A percentile compares a stretch with the other conserved stretches of the same genome.
Conservation (phyloP, 352 stramenopile genomes). For the Phytophthora megakarya region DNA sequence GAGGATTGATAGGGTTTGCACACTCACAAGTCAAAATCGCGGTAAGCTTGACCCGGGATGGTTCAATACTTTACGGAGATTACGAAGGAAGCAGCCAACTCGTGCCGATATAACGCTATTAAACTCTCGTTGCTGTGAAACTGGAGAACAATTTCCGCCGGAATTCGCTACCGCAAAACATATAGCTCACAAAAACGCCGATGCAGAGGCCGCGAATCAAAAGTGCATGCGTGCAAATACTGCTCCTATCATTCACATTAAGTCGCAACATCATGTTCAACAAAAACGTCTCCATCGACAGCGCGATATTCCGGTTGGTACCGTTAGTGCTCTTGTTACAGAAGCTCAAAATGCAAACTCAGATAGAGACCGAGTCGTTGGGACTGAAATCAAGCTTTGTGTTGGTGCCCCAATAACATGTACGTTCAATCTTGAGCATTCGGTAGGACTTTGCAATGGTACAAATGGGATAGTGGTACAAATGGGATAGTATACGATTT, state of each 20-base stretch:
- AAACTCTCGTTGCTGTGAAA: not conserved
- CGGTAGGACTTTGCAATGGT: too few relatives aligned
- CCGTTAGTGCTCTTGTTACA: too few relatives aligned
- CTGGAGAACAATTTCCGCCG: not conserved
- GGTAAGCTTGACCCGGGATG: conserved; percentile 1
- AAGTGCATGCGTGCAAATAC: not conserved
- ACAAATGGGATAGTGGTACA: too few relatives aligned
- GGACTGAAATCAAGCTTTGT: not conserved
- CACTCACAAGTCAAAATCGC: not conserved
- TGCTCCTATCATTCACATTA: not conserved
- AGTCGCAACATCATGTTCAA: not conserved
- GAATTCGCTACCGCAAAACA: not conserved
- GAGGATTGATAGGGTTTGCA: not conserved
- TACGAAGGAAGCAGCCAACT: not conserved
- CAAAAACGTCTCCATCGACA: not conserved
- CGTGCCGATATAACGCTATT: not conserved
- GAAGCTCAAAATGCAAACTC: too few relatives aligned
- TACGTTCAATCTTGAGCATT: not conserved
- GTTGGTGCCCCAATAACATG: not conserved
- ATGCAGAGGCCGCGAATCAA: not conserved
- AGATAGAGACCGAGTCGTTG: not conserved
- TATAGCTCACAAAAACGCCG: not conserved
- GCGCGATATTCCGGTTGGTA: not conserved
- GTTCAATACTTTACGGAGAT: not conserved
- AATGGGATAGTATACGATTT: too few relatives aligned